Percentiles rank a stretch among this genome's conserved stretches.
These are phyloP conservation scores for Avicennia marina DNA, from an alignment of 257 asterid species.

Conservation along the genomic window DNA sequence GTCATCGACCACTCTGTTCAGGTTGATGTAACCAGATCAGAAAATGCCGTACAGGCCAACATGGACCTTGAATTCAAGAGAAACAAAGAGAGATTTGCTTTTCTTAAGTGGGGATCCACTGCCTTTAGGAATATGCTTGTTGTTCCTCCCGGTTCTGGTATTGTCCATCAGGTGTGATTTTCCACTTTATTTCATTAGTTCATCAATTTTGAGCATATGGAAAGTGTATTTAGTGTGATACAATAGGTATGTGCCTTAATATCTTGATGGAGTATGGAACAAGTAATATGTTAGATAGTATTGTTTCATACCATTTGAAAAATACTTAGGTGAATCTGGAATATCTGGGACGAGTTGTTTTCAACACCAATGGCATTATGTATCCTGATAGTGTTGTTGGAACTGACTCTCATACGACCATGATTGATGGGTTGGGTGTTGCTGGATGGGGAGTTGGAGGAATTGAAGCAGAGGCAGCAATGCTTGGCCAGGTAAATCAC, in stretches of 20 bases:
- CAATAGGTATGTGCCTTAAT: too few relatives aligned
- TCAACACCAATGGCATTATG: conserved; percentile 68
- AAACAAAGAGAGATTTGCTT: conserved; percentile 89
- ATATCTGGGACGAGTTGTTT: conserved; percentile 92
- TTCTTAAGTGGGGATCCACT: conserved; percentile 89
- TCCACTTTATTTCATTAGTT: too few relatives aligned
- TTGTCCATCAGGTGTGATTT: conserved; percentile 95
- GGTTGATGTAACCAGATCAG: conserved; percentile 86
- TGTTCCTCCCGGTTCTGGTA: conserved; percentile 98
- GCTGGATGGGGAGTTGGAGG: conserved; percentile 99
- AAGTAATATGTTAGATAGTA: too few relatives aligned
- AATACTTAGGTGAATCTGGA: conserved; percentile 91
- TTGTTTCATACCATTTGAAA: too few relatives aligned
- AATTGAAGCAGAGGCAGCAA: conserved; percentile 93
- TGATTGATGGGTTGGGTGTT: conserved; percentile 92
- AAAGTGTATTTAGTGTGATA: too few relatives aligned
- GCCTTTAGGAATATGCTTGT: conserved; percentile 91
- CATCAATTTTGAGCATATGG: too few relatives aligned
- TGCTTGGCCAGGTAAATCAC: conserved; percentile 87
- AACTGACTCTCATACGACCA: conserved; percentile 92
- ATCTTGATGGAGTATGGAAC: too few relatives aligned
- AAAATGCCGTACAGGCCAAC: conserved; percentile 88
- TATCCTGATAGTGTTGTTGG: conserved; percentile 96
- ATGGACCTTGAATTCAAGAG: conserved; percentile 86
- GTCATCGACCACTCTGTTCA: conserved; percentile 95